Conservation (phyloP, 495 filamentous ascomycete genomes). For the Physcia stellaris region DNA sequence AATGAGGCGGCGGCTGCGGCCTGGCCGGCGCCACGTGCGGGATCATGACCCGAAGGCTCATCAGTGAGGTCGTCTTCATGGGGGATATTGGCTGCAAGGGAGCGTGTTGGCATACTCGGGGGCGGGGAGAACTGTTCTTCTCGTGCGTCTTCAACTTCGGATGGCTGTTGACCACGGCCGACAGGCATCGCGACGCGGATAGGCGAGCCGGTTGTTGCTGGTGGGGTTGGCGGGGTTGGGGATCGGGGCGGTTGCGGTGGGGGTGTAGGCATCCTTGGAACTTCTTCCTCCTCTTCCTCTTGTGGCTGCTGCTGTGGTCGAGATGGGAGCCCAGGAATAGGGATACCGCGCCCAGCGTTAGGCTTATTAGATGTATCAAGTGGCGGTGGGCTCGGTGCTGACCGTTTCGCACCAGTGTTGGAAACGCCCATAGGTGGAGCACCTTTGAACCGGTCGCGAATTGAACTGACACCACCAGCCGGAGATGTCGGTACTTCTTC, state of each 20-base stretch:
- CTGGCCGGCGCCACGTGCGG: conserved; percentile 47
- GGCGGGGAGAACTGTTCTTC: conserved; percentile 36
- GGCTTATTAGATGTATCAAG: conserved; percentile 47
- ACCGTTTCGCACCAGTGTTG: conserved; percentile 28
- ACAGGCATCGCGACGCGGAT: conserved; percentile 83
- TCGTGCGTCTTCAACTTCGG: conserved; percentile 35
- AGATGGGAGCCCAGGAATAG: conserved; percentile 60
- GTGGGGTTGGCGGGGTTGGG: conserved; percentile 45
- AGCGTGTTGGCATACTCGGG: conserved; percentile 40
- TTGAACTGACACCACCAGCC: conserved; percentile 47
- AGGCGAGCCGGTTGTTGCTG: conserved; percentile 48
- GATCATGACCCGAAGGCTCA: conserved; percentile 46
- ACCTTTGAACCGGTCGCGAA: conserved; percentile 67
- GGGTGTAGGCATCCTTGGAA: conserved; percentile 34
- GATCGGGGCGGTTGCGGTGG: conserved; percentile 46
- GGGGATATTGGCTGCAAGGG: conserved; percentile 44
- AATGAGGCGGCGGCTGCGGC: conserved; percentile 29
- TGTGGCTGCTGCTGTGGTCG: conserved; percentile 34
- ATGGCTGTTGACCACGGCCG: conserved; percentile 42
- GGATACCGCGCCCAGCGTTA: conserved; percentile 41
- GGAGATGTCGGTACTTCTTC: conserved; percentile 36
- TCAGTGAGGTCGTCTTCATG: conserved; percentile 50
- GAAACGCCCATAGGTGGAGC: conserved; percentile 51
- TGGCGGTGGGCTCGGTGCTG: conserved; percentile 47
- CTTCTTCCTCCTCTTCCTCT: conserved; percentile 37